phyloP scores from a whole-genome alignment of 176 grass and related monocot genomes.

The Tuctoria greenei region DNA sequence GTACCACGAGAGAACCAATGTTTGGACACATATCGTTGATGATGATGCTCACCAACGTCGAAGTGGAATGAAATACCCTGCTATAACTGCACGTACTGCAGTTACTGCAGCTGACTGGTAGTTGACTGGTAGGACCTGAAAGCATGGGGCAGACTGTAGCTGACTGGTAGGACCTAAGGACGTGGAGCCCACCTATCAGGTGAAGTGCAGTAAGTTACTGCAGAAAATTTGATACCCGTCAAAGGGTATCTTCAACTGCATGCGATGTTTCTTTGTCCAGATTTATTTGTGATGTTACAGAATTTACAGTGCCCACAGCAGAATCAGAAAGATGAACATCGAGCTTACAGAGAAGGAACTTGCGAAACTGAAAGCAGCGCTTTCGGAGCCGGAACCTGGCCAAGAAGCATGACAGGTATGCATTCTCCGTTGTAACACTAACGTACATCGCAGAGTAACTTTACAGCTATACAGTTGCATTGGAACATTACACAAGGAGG shows the following conservation, averaged over 20 bases:
- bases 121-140: no score
- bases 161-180: no score
- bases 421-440: conserved; percentile 11
- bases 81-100: no score
- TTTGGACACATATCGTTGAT: background rate
- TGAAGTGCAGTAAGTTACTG: no score
- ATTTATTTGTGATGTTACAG: background rate
- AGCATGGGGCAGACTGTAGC: no score
- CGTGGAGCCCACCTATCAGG: no score
- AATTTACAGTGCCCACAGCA: background rate
- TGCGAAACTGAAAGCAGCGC: background rate
- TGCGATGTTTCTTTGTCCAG: background rate
- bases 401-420: background rate
- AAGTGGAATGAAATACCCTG: no score
- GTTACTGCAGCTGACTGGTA: no score
- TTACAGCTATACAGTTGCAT: conserved; percentile 14
- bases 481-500: background rate
- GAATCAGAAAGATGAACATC: background rate
- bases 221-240: no score
- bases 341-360: no score
- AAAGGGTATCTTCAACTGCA: background rate
- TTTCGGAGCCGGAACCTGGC: no score
- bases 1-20: background rate
- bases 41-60: background rate
- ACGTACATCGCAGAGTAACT: background rate